Evolutionary conservation across 225 moss, liverwort and hornwort species (phyloP).

Genomic region (Pleurozium schreberi): DNA sequence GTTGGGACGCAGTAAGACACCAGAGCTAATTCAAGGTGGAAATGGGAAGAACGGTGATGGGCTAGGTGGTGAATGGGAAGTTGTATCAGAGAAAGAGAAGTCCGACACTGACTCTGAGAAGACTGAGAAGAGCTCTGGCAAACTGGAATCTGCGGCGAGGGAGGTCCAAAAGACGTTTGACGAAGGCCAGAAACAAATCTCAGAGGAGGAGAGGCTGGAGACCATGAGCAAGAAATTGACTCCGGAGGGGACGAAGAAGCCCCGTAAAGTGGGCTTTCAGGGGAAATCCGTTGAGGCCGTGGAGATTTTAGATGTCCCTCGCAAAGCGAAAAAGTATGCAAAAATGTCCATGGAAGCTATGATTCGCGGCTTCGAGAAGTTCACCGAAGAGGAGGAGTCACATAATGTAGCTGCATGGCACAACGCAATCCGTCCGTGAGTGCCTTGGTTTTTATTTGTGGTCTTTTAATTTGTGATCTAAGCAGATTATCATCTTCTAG

Average conservation of each 20-base stretch:
- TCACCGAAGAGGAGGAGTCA: conserved; percentile 64
- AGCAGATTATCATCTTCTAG: not conserved
- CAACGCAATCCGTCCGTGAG: conserved; percentile 92
- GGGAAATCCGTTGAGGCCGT: not conserved
- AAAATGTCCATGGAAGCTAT: conserved; percentile 97
- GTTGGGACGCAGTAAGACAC: conserved; percentile 17
- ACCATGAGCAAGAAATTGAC: conserved; percentile 12
- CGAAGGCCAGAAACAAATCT: conserved; percentile 22
- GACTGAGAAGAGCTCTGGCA: conserved; percentile 16
- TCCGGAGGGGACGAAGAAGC: conserved; percentile 23
- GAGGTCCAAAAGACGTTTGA: conserved; percentile 17
- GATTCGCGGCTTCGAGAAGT: conserved; percentile 74
- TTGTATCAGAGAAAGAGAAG: conserved; percentile 76
- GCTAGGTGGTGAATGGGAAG: conserved; percentile 76
- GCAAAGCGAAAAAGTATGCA: conserved; percentile 39
- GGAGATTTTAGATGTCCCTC: conserved; percentile 31
- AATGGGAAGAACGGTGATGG: conserved; percentile 36
- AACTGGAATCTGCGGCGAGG: not conserved
- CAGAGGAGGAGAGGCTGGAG: conserved; percentile 39
- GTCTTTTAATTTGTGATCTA: not conserved
- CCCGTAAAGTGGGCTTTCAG: conserved; percentile 16
- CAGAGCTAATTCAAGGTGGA: conserved; percentile 1
- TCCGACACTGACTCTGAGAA: conserved; percentile 47
- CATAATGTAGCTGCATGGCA: conserved; percentile 97
- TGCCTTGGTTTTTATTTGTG: not conserved